A percentile compares a stretch with the other conserved stretches of the same genome.
phyloP scores from a whole-genome alignment of 2,329 filamentous ascomycete genomes.

The Amauroascus niger region DNA sequence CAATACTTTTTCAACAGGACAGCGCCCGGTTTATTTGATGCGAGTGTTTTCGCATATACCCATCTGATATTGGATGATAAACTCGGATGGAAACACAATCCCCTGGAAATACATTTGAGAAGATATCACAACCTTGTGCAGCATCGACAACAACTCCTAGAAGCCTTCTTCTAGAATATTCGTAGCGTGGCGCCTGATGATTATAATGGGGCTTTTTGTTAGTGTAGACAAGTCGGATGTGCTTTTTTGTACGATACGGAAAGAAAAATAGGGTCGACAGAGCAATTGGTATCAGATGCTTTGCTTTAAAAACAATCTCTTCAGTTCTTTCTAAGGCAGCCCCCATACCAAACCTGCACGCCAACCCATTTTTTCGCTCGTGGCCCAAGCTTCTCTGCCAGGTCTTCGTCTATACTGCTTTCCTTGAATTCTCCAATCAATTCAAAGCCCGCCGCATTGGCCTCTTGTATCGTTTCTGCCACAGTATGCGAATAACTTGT shows the following conservation, averaged over 20 bases:
- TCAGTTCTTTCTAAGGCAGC: slow-evolving; percentile 35
- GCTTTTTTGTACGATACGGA: background rate
- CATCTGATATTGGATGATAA: slow-evolving; percentile 61
- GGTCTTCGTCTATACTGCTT: slow-evolving; percentile 41
- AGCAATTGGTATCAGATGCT: background rate
- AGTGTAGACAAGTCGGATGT: slow-evolving; percentile 1
- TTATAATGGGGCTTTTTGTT: background rate
- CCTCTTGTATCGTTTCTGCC: slow-evolving; percentile 43
- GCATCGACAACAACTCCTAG: slow-evolving; percentile 52
- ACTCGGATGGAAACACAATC: slow-evolving; percentile 55
- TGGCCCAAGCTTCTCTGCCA: slow-evolving; percentile 50
- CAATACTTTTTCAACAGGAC: slow-evolving; percentile 52
- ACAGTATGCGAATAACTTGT: slow-evolving; percentile 49
- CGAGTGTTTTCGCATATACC: slow-evolving; percentile 81
- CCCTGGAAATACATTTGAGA: slow-evolving; percentile 48
- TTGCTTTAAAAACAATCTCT: background rate
- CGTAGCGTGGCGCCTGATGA: slow-evolving; percentile 1
- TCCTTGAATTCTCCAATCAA: slow-evolving; percentile 37
- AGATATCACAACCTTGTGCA: slow-evolving; percentile 53
- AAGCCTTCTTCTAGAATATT: slow-evolving; percentile 39
- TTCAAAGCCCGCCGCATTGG: slow-evolving; percentile 39
- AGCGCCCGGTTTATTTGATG: slow-evolving; percentile 69
- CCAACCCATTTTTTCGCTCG: slow-evolving; percentile 56
- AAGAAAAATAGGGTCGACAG: background rate
- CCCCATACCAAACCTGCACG: slow-evolving; percentile 46